Evolutionary conservation across 2,329 filamentous ascomycete species (phyloP).

Genomic region (Aureobasidium sp.): DNA sequence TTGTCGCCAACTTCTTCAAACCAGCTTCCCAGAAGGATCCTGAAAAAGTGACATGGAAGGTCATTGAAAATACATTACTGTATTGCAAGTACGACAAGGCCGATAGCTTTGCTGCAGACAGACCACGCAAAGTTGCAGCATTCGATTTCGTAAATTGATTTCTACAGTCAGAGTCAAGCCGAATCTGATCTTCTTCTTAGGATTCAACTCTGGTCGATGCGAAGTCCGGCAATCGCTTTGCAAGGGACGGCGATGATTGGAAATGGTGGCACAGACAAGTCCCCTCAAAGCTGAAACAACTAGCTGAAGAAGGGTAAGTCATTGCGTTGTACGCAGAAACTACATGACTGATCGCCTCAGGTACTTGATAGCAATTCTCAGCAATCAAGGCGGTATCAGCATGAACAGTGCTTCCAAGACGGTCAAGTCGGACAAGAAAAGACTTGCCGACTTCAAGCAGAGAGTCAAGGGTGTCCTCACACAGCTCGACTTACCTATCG

Average conservation of each 20-base stretch:
- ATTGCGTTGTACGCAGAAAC: neutral
- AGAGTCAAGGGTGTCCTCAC: constrained; percentile 65
- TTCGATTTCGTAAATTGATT: constrained; percentile 55
- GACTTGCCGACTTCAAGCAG: constrained; percentile 72
- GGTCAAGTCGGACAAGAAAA: constrained; percentile 59
- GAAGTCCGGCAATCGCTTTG: constrained; percentile 72
- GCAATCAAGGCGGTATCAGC: constrained; percentile 80
- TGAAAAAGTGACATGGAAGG: constrained; percentile 63
- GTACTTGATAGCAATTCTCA: constrained; percentile 71
- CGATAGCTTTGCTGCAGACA: constrained; percentile 21
- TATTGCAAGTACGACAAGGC: constrained; percentile 34
- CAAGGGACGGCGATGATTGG: constrained; percentile 70
- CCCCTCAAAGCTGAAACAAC: constrained; percentile 56
- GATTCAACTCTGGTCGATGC: constrained; percentile 84
- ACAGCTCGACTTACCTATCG: constrained; percentile 67
- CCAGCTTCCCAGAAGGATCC: constrained; percentile 78
- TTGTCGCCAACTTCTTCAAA: constrained; percentile 81
- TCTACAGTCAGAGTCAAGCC: neutral
- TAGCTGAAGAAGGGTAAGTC: constrained; percentile 62
- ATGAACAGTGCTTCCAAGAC: constrained; percentile 67
- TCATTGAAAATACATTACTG: constrained; percentile 63
- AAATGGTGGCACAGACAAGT: constrained; percentile 83
- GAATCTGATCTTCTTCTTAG: constrained; percentile 33
- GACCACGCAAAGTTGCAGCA: constrained; percentile 57
- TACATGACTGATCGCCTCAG: constrained; percentile 33